Conservation (phyloP, 225 moss, liverwort and hornwort genomes). For the Neckera pumila region DNA sequence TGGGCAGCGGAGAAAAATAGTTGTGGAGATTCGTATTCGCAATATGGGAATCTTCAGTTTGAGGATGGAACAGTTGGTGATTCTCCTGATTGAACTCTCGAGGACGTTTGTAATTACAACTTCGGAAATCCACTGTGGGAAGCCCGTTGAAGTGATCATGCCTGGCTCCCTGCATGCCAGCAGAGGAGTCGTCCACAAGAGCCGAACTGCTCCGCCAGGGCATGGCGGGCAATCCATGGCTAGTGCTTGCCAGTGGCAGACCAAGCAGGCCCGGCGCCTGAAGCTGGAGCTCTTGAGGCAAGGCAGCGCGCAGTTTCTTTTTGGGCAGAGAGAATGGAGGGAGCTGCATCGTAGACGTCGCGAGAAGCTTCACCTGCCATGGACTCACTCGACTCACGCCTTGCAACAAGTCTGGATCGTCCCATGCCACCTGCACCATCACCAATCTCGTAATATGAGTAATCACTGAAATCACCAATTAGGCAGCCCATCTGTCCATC, state of each 20-base stretch:
- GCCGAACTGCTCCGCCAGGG: background rate
- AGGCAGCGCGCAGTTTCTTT: slow-evolving; percentile 55
- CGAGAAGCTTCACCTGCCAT: slow-evolving; percentile 78
- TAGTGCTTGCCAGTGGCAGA: slow-evolving; percentile 27
- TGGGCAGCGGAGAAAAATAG: slow-evolving; percentile 3
- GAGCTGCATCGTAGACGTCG: slow-evolving; percentile 60
- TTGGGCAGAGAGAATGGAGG: slow-evolving; percentile 55
- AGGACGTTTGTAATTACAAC: slow-evolving; percentile 33
- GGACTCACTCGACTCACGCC: slow-evolving; percentile 72
- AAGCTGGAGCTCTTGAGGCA: slow-evolving; percentile 46
- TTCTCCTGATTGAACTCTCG: slow-evolving; percentile 15
- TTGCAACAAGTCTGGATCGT: slow-evolving; percentile 71
- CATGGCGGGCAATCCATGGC: background rate
- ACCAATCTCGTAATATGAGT: background rate
- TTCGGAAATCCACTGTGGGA: slow-evolving; percentile 55
- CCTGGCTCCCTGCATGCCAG: slow-evolving; percentile 93
- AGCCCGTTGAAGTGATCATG: slow-evolving; percentile 70
- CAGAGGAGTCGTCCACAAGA: slow-evolving; percentile 30
- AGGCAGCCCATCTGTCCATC: background rate
- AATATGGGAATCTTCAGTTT: background rate
- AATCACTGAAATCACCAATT: background rate
- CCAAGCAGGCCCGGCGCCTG: slow-evolving; percentile 42
- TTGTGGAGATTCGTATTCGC: background rate
- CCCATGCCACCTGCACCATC: slow-evolving; percentile 62
- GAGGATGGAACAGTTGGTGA: slow-evolving; percentile 4